Percentiles rank a stretch among this genome's conserved stretches.
These are phyloP conservation scores for Microcyclosporella mali DNA, from an alignment of 2,329 filamentous ascomycete genomes.

Conservation along the genomic window DNA sequence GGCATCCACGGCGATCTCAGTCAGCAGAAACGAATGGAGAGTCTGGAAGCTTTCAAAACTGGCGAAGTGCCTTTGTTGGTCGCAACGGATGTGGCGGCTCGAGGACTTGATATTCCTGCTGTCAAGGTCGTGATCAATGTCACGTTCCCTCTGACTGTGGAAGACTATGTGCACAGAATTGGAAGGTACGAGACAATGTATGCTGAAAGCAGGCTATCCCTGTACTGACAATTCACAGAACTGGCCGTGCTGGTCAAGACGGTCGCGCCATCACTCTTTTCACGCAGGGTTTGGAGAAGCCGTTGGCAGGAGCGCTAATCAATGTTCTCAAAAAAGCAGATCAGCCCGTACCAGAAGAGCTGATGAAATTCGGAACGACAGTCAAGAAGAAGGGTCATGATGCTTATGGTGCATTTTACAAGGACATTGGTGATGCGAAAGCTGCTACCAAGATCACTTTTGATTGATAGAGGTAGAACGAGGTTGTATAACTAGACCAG, in stretches of 20 bases:
- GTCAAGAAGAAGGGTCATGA: conserved; percentile 99
- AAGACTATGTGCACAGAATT: conserved; percentile 97
- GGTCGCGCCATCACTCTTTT: conserved; percentile 90
- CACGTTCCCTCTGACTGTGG: conserved; percentile 89
- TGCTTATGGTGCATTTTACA: conserved; percentile 92
- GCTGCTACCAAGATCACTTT: conserved; percentile 90
- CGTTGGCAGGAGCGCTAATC: conserved; percentile 81
- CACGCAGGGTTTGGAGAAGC: conserved; percentile 81
- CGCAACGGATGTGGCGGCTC: conserved; percentile 90
- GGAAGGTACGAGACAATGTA: conserved; percentile 45
- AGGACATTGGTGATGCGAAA: conserved; percentile 76
- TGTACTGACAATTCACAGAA: conserved; percentile 46
- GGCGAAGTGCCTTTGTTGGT: conserved; percentile 78
- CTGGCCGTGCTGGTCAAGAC: conserved; percentile 83
- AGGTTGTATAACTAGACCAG: no score
- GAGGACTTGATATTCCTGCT: conserved; percentile 89
- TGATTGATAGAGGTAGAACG: conserved; percentile 41
- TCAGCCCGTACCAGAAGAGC: conserved; percentile 80
- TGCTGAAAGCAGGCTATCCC: conserved; percentile 1
- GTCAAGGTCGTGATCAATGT: conserved; percentile 94
- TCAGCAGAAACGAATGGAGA: conserved; percentile 81
- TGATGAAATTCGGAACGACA: conserved; percentile 93
- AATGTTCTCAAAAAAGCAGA: conserved; percentile 93
- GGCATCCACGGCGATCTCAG: conserved; percentile 91
- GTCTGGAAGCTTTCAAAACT: conserved; percentile 83